phyloP scores from a whole-genome alignment of 768 basidiomycete genomes.

The Tremella mesenterica region DNA sequence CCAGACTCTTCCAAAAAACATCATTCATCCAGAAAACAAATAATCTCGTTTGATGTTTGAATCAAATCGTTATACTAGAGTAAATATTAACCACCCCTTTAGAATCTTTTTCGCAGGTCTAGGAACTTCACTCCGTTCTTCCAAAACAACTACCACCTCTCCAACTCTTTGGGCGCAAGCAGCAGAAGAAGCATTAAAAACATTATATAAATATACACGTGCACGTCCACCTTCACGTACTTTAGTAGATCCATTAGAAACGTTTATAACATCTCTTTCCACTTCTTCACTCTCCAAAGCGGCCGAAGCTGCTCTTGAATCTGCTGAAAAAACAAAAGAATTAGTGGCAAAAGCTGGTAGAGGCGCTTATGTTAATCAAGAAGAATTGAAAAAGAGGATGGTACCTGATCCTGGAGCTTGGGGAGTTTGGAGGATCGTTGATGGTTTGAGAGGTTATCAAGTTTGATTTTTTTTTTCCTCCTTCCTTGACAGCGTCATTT shows the following conservation, averaged over 20 bases:
- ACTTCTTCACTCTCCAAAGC: conserved; percentile 49
- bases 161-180: conserved; percentile 57
- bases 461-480: no score
- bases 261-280: conserved; percentile 56
- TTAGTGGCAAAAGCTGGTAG: conserved; percentile 77
- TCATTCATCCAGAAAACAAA: no score
- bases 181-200: conserved; percentile 46
- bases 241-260: conserved; percentile 79
- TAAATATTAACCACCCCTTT: no score
- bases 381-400: conserved; percentile 52
- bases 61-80: no score
- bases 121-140: conserved; percentile 58
- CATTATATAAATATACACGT: conserved; percentile 52
- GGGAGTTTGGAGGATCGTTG: conserved; percentile 54
- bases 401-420: conserved; percentile 86
- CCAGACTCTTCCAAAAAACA: no score
- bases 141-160: conserved; percentile 47
- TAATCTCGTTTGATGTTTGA: no score
- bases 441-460: conserved; percentile 31
- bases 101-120: conserved; percentile 88
- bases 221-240: conserved; percentile 85
- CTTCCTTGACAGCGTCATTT: no score
- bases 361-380: conserved; percentile 64
- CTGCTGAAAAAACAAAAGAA: conserved; percentile 65
- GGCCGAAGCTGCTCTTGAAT: conserved; percentile 55